phyloP scores from a whole-genome alignment of 768 basidiomycete species.

The Leucocoprinus leucothites region DNA sequence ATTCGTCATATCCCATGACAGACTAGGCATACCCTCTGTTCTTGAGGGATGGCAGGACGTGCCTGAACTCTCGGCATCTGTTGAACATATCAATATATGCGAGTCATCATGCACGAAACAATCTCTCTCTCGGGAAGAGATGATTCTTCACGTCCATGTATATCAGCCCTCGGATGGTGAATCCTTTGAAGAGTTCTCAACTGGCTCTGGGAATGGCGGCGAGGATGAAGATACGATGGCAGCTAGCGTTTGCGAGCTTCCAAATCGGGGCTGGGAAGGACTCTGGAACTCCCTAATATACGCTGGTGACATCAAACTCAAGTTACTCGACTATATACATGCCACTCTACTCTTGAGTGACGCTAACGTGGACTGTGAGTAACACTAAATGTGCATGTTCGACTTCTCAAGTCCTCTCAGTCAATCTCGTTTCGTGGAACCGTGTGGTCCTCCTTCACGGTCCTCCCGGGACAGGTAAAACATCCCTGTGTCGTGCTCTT shows the following conservation, averaged over 20 bases:
- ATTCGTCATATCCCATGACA: slow-evolving; percentile 56
- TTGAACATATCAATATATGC: slow-evolving; percentile 73
- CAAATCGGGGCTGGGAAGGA: slow-evolving; percentile 80
- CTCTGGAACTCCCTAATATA: slow-evolving; percentile 94
- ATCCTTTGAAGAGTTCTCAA: slow-evolving; percentile 71
- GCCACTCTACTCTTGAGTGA: slow-evolving; percentile 93
- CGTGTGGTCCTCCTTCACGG: slow-evolving; percentile 93
- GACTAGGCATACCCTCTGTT: slow-evolving; percentile 66
- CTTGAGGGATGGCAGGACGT: slow-evolving; percentile 80
- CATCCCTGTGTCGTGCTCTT: slow-evolving; percentile 88
- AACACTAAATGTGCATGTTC: neutral
- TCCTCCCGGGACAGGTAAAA: slow-evolving; percentile 97
- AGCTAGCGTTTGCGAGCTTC: slow-evolving; percentile 87
- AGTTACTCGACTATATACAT: slow-evolving; percentile 91
- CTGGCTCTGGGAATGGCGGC: slow-evolving; percentile 43
- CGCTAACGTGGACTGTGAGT: slow-evolving; percentile 72
- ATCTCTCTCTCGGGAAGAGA: slow-evolving; percentile 52
- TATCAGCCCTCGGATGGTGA: slow-evolving; percentile 78
- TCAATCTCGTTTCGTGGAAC: slow-evolving; percentile 94
- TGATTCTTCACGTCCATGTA: slow-evolving; percentile 77
- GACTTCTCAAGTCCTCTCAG: slow-evolving; percentile 31
- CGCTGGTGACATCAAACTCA: slow-evolving; percentile 75
- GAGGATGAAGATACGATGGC: slow-evolving; percentile 82
- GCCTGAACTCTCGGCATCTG: slow-evolving; percentile 64
- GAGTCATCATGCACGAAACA: slow-evolving; percentile 63